Conservation (phyloP, 495 filamentous ascomycete genomes). For the Aspergillus ostianus region DNA sequence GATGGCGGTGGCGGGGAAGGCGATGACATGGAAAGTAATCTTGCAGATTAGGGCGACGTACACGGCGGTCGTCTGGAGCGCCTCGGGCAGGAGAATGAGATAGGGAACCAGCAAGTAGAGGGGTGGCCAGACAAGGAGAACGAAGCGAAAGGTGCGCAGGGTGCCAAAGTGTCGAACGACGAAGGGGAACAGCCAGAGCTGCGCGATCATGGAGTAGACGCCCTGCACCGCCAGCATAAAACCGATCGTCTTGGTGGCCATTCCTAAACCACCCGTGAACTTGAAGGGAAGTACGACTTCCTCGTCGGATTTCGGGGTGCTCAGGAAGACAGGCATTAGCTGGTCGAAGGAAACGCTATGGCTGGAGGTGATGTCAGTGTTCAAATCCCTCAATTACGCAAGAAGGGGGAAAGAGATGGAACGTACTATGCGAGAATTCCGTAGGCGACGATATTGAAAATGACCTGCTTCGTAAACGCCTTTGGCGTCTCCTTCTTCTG, state of each 20-base stretch:
- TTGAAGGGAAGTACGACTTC: constrained; percentile 71
- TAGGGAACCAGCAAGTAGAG: constrained; percentile 89
- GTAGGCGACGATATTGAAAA: constrained; percentile 81
- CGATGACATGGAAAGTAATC: constrained; percentile 79
- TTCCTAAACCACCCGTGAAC: constrained; percentile 82
- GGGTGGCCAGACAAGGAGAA: constrained; percentile 79
- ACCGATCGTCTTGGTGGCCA: constrained; percentile 79
- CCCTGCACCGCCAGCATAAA: constrained; percentile 86
- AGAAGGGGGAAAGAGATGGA: neutral
- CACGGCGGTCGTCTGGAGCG: constrained; percentile 67
- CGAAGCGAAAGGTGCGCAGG: constrained; percentile 74
- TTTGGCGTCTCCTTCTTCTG: constrained; percentile 38
- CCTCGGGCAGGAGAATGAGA: constrained; percentile 74
- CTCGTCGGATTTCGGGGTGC: constrained; percentile 59
- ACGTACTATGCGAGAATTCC: constrained; percentile 96
- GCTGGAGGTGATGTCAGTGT: constrained; percentile 51
- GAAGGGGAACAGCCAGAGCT: constrained; percentile 77
- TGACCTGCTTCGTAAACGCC: constrained; percentile 76
- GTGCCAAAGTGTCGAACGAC: constrained; percentile 70
- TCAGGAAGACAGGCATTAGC: constrained; percentile 87
- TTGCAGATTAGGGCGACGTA: constrained; percentile 80
- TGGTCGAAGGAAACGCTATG: constrained; percentile 93
- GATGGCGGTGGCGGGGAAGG: constrained; percentile 83
- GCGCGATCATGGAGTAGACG: constrained; percentile 81
- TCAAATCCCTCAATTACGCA: constrained; percentile 8